Percentiles rank a stretch among this genome's conserved stretches.
Conservation (phyloP, 2,329 filamentous ascomycete species). For the Bipolaris victoriae region DNA sequence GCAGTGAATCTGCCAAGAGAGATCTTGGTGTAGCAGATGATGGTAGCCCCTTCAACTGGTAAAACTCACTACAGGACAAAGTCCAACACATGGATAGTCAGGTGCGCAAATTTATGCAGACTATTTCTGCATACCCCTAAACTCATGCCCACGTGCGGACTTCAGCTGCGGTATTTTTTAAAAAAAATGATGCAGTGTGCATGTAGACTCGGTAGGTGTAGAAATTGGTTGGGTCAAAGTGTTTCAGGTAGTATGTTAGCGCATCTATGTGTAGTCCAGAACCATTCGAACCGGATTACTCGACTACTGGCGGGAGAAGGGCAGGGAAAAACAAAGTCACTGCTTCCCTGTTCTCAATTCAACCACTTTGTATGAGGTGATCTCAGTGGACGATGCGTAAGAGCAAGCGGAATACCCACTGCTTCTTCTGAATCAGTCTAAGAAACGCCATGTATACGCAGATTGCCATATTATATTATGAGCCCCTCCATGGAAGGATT, state of each 20-base stretch:
- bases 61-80: not conserved
- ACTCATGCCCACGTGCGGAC: too few relatives aligned
- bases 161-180: too few relatives aligned
- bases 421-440: not conserved
- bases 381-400: not conserved
- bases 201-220: not conserved
- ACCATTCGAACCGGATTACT: not conserved
- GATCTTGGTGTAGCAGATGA: not conserved
- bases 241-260: not conserved
- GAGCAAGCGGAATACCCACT: not conserved
- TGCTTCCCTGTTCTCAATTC: not conserved
- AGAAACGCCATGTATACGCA: not conserved
- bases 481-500: not conserved
- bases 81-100: not conserved
- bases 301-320: not conserved
- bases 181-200: not conserved
- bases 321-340: not conserved
- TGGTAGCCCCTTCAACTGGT: not conserved
- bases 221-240: not conserved
- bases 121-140: not conserved
- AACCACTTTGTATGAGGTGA: too few relatives aligned
- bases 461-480: too few relatives aligned
- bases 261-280: not conserved
- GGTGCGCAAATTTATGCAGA: not conserved
- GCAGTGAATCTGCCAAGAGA: not conserved